Base-by-base conservation (phyloP, 345 rosid species). In the Streptanthus diversifolius region DNA sequence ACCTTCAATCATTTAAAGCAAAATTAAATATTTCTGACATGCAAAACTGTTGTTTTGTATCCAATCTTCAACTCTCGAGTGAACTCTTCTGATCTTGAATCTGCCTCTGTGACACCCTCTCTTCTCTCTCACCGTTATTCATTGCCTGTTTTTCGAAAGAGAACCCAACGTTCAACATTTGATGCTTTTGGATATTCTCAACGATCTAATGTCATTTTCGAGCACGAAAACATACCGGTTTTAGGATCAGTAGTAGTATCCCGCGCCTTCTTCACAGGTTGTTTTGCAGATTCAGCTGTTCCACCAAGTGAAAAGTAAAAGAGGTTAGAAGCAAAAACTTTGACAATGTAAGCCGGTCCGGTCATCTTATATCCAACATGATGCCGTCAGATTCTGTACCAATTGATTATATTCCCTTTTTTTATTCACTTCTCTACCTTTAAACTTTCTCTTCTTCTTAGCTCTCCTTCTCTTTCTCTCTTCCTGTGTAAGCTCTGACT, bases 391-490 rank as follows among this genome's bases (percentile, higher is more conserved):
- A 15, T 49, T 43, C 41, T 40, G n/a, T 4, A 25, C 48, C 39
- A 21, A 10, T 13, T 7, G 19, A 49, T 9, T 13, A 49, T 25
- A n/a, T 27, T 15, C 41, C 15, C 40, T 53, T 40, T 36, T 36
- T 10, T 11, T 33, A 56, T 49, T 41, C 29, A 48, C 21, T 73
- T 79, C 52, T 84, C 78, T 81, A 87, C 98, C 96, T 80, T 88
- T 92, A 56, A 81, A 79, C 81, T 82, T 92, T 61, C 96, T 86
- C 80, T 95, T 95, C 92, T 95, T 95, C 73, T 83, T 90, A 69
- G 99, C 99, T 83, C 99, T 91, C 83, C 99, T 87, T 70, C 92
- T 95, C 82, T 86, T 95, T 84, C 91, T 87, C 45, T 95, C 98
- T 52, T 76, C 90, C 78, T 85, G 85, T 0, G 96, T 91, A 15